phyloP scores from a whole-genome alignment of 208 protist species.

The Porcisia deanei region DNA sequence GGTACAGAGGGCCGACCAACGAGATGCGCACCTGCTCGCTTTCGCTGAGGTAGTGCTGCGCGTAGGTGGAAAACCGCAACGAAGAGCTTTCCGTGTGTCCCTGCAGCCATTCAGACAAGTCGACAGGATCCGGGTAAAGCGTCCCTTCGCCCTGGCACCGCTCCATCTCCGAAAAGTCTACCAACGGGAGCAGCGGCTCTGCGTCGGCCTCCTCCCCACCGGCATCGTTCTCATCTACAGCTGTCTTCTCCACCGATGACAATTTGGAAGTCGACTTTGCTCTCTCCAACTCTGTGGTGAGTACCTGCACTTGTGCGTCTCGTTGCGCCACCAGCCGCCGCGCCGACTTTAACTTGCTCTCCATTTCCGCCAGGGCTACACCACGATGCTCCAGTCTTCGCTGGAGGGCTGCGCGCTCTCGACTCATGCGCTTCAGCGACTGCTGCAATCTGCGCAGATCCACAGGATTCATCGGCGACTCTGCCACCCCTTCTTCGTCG shows the following conservation, averaged over 20 bases:
- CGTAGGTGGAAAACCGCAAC: slow-evolving; percentile 20
- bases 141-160: slow-evolving; percentile 11
- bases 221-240: not conserved
- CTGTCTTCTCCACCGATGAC: not conserved
- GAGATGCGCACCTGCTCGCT: slow-evolving; percentile 13
- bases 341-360: slow-evolving; percentile 1
- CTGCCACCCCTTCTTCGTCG: not conserved
- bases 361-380: slow-evolving; percentile 10
- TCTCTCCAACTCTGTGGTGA: slow-evolving; percentile 3
- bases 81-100: not conserved
- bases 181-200: slow-evolving; percentile 5
- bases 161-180: slow-evolving; percentile 21
- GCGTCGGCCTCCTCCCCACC: not conserved
- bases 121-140: slow-evolving; percentile 15
- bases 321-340: slow-evolving; percentile 20
- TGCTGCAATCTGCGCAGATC: slow-evolving; percentile 24
- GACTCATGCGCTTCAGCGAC: slow-evolving; percentile 25
- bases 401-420: slow-evolving; percentile 20
- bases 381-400: slow-evolving; percentile 25
- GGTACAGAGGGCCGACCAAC: slow-evolving; percentile 23
- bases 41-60: slow-evolving; percentile 11
- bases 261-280: not conserved
- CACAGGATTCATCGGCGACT: not conserved
- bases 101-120: slow-evolving; percentile 18
- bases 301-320: slow-evolving; percentile 10